phyloP scores from a whole-genome alignment of 1,139 yeast genomes.

The Scheffersomyces titani region DNA sequence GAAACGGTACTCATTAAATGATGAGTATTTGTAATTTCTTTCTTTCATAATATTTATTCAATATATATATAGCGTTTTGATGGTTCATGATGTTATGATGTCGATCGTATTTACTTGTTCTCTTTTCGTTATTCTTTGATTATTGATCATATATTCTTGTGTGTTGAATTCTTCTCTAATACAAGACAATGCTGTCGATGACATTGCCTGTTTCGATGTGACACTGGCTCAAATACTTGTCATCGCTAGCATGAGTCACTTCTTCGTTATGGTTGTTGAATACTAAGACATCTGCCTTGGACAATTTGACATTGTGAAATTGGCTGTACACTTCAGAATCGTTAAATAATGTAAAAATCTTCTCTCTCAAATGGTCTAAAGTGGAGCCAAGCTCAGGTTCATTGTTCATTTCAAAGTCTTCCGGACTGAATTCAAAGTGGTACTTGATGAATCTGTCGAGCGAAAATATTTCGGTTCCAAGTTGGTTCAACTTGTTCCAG shows the following conservation, averaged over 20 bases:
- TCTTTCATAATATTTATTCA: background rate
- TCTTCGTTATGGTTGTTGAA: slow-evolving; percentile 31
- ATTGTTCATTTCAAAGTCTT: slow-evolving; percentile 60
- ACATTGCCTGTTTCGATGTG: slow-evolving; percentile 69
- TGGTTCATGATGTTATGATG: background rate
- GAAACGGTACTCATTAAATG: slow-evolving; percentile 23
- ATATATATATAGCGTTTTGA: background rate
- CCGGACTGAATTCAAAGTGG: slow-evolving; percentile 79
- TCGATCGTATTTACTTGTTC: slow-evolving; percentile 1
- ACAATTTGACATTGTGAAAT: background rate
- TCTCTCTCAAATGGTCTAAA: slow-evolving; percentile 58
- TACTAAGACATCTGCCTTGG: slow-evolving; percentile 22
- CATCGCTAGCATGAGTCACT: slow-evolving; percentile 32
- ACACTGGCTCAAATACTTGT: slow-evolving; percentile 57
- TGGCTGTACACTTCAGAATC: slow-evolving; percentile 35
- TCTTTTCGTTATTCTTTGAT: slow-evolving; percentile 2
- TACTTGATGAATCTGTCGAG: slow-evolving; percentile 49
- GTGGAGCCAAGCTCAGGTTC: slow-evolving; percentile 74
- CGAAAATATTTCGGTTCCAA: slow-evolving; percentile 22
- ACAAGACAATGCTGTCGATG: slow-evolving; percentile 46
- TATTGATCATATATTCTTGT: background rate
- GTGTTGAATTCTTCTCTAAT: slow-evolving; percentile 5
- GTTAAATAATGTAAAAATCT: slow-evolving; percentile 52
- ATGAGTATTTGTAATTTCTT: slow-evolving; percentile 11
- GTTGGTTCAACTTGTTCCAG: slow-evolving; percentile 18